These are phyloP conservation scores for Pseudocercospora ulei DNA, from an alignment of 2,329 filamentous ascomycete genomes.

Conservation along the genomic window DNA sequence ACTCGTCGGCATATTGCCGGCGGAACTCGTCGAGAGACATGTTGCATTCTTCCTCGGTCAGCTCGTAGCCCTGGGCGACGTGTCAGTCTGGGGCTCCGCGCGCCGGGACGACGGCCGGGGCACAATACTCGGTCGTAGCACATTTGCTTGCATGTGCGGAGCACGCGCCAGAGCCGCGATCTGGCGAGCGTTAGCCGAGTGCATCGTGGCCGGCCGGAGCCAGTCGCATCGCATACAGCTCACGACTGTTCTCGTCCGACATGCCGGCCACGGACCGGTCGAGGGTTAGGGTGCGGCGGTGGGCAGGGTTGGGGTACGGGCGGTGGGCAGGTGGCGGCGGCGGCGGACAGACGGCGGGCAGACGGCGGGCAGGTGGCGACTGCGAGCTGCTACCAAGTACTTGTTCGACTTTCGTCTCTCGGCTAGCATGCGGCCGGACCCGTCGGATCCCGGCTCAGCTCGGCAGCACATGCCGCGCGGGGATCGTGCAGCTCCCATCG, in stretches of 20 bases:
- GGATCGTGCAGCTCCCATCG: too few species aligned
- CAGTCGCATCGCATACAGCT: slow-evolving; percentile 18
- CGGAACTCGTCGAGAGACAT: slow-evolving; percentile 78
- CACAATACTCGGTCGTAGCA: slow-evolving; percentile 66
- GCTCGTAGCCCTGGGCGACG: slow-evolving; percentile 68
- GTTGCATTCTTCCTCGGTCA: slow-evolving; percentile 78
- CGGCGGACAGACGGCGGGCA: too few species aligned
- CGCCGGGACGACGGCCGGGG: not conserved
- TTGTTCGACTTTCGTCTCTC: too few species aligned
- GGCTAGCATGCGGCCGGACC: too few species aligned
- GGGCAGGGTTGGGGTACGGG: too few species aligned
- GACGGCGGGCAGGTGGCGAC: too few species aligned
- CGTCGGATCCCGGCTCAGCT: too few species aligned
- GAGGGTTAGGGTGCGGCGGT: not conserved
- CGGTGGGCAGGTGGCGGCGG: too few species aligned
- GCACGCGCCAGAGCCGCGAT: slow-evolving; percentile 80
- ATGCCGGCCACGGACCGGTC: not conserved
- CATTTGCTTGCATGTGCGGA: slow-evolving; percentile 92
- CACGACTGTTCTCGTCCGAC: slow-evolving; percentile 26
- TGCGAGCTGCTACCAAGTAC: too few species aligned
- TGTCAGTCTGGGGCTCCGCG: slow-evolving; percentile 12
- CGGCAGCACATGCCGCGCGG: too few species aligned
- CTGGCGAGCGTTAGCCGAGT: slow-evolving; percentile 15
- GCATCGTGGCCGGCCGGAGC: not conserved
- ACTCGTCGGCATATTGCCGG: slow-evolving; percentile 57